phyloP scores from a whole-genome alignment of 2,329 filamentous ascomycete genomes.

The Trichoderma cornu-damae region DNA sequence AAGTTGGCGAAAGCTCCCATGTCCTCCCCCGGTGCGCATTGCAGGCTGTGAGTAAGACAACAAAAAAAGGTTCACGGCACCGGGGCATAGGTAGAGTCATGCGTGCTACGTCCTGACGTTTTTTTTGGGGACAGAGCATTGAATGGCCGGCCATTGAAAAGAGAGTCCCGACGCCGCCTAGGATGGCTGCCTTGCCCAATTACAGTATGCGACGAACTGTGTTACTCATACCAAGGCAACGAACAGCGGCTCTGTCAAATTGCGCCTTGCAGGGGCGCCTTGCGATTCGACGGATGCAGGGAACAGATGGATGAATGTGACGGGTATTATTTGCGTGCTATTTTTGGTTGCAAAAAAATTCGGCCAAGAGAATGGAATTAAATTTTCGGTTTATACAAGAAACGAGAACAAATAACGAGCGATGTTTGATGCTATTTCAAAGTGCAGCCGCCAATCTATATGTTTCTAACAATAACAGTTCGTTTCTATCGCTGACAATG shows the following conservation, averaged over 20 bases:
- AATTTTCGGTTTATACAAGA: too few species aligned
- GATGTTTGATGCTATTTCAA: background rate
- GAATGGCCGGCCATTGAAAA: background rate
- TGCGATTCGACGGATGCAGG: background rate
- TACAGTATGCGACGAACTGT: background rate
- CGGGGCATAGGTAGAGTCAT: too few species aligned
- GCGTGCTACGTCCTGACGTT: background rate
- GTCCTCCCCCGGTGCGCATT: background rate
- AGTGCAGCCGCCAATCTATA: slow-evolving; percentile 9
- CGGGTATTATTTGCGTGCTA: background rate
- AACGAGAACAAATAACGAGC: too few species aligned
- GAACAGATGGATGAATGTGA: background rate
- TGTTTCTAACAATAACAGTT: background rate
- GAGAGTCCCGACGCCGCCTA: background rate
- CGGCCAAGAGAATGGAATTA: background rate
- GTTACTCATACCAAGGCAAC: slow-evolving; percentile 14
- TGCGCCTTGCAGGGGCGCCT: background rate
- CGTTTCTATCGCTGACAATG: slow-evolving; percentile 9
- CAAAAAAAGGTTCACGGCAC: background rate
- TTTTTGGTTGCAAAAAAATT: too few species aligned
- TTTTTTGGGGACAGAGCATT: background rate
- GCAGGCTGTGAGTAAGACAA: slow-evolving; percentile 3
- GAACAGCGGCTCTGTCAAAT: background rate
- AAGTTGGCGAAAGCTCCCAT: background rate
- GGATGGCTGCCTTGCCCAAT: background rate